Evolutionary conservation across 495 filamentous ascomycete species (phyloP).

Genomic region (Aspergillus sparsus): DNA sequence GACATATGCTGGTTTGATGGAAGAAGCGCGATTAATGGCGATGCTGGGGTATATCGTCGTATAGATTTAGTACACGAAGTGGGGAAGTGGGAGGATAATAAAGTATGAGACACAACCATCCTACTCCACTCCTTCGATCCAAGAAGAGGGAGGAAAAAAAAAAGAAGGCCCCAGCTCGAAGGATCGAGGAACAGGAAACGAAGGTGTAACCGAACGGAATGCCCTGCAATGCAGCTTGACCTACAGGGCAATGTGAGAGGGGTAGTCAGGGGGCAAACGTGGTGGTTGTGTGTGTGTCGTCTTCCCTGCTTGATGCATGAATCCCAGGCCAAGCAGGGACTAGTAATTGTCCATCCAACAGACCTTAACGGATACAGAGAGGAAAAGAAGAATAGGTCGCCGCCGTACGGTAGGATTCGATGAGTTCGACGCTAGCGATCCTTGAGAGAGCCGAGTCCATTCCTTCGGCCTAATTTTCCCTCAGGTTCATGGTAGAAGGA

Average conservation of each 20-base stretch:
- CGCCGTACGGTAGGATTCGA: neutral
- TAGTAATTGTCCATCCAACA: neutral
- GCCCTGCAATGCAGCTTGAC: no score
- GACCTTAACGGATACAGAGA: no score
- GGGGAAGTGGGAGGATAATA: no score
- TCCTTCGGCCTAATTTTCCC: neutral
- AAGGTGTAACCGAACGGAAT: neutral
- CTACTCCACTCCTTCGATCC: no score
- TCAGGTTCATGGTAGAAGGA: neutral
- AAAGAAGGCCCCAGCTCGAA: neutral
- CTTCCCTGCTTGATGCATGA: neutral
- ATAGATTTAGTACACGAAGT: no score
- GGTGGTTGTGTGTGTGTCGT: neutral
- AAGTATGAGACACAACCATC: no score
- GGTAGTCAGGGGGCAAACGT: neutral
- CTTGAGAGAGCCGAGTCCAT: neutral
- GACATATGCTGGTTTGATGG: no score
- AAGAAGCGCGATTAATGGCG: no score
- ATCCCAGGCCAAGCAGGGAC: neutral
- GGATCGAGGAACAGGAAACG: neutral
- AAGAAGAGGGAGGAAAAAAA: no score
- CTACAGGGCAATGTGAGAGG: neutral
- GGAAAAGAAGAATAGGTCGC: no score
- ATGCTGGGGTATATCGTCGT: no score
- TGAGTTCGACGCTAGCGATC: neutral